These are phyloP conservation scores for Backusella circina DNA, from an alignment of 192 early-diverging fungal genomes.

Conservation along the genomic window DNA sequence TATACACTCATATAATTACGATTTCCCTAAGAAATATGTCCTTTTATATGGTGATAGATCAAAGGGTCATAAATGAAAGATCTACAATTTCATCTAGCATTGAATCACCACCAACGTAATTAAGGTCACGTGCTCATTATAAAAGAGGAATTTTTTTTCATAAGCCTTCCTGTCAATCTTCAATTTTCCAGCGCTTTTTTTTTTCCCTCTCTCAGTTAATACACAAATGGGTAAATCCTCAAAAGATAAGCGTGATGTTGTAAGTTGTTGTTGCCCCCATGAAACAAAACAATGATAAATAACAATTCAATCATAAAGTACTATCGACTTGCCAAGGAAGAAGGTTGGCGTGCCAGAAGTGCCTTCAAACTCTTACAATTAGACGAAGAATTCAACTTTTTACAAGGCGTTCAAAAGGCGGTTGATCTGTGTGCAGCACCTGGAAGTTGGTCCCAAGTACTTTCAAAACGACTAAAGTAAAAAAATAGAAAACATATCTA, in stretches of 20 bases:
- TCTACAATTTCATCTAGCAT: too few species aligned
- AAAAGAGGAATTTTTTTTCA: not conserved
- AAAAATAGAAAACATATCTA: not conserved
- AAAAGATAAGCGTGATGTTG: slow-evolving; percentile 92
- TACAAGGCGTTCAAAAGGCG: slow-evolving; percentile 79
- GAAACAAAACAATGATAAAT: not conserved
- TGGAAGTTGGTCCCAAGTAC: slow-evolving; percentile 96
- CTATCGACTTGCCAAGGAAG: slow-evolving; percentile 95
- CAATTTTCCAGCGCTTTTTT: not conserved
- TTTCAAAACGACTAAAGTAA: slow-evolving; percentile 60
- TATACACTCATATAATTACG: too few species aligned
- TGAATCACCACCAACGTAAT: too few species aligned
- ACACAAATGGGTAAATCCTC: slow-evolving; percentile 70
- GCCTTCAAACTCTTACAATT: slow-evolving; percentile 98
- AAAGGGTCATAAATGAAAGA: too few species aligned
- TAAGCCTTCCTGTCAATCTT: not conserved
- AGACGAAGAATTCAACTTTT: slow-evolving; percentile 92
- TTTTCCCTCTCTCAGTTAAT: not conserved
- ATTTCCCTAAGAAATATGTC: too few species aligned
- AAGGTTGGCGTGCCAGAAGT: slow-evolving; percentile 94
- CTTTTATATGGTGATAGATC: too few species aligned
- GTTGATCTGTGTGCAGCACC: slow-evolving; percentile 98
- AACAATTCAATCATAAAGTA: slow-evolving; percentile 49
- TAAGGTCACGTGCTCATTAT: not conserved
- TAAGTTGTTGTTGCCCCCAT: not conserved